Percentiles rank a stretch among this genome's conserved stretches.
Conservation (phyloP, 2,329 filamentous ascomycete species). For the Pyrenophora tritici-repentis region DNA sequence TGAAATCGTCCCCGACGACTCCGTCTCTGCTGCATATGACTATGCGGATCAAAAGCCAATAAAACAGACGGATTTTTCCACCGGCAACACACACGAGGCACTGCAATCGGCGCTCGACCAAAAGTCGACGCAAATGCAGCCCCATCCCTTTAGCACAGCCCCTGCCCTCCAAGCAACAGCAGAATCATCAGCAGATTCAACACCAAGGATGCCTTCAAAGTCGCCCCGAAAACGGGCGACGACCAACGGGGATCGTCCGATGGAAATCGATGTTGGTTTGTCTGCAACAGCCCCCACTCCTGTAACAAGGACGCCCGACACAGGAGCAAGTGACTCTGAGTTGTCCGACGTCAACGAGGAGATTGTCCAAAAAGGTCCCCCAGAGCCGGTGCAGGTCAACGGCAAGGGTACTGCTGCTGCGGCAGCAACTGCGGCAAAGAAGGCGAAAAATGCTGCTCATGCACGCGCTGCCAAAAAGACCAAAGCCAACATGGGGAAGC, state of each 20-base stretch:
- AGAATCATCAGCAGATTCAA: slow-evolving; percentile 31
- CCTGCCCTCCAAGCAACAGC: slow-evolving; percentile 31
- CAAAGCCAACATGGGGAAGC: slow-evolving; percentile 37
- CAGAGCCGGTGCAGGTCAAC: slow-evolving; percentile 35
- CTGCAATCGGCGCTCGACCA: slow-evolving; percentile 21
- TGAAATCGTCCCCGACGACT: slow-evolving; percentile 33
- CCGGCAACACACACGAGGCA: slow-evolving; percentile 29
- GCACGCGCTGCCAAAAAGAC: slow-evolving; percentile 41
- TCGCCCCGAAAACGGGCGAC: slow-evolving; percentile 39
- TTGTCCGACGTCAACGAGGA: slow-evolving; percentile 48
- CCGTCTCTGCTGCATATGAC: slow-evolving; percentile 27
- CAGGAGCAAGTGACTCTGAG: slow-evolving; percentile 42
- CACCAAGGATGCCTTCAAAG: slow-evolving; percentile 36
- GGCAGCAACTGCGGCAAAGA: slow-evolving; percentile 27
- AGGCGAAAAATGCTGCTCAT: slow-evolving; percentile 29
- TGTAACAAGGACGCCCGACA: slow-evolving; percentile 34
- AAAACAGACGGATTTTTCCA: slow-evolving; percentile 6
- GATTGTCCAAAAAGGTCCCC: slow-evolving; percentile 43
- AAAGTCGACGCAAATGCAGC: slow-evolving; percentile 12
- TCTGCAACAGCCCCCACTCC: slow-evolving; percentile 36
- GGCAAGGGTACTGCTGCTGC: slow-evolving; percentile 16
- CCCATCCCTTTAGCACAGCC: slow-evolving; percentile 37
- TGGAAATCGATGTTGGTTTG: slow-evolving; percentile 30
- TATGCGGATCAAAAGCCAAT: slow-evolving; percentile 19
- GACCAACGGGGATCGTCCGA: slow-evolving; percentile 30